phyloP scores from a whole-genome alignment of 805 yeast species.

The Babjeviella inositovora region DNA sequence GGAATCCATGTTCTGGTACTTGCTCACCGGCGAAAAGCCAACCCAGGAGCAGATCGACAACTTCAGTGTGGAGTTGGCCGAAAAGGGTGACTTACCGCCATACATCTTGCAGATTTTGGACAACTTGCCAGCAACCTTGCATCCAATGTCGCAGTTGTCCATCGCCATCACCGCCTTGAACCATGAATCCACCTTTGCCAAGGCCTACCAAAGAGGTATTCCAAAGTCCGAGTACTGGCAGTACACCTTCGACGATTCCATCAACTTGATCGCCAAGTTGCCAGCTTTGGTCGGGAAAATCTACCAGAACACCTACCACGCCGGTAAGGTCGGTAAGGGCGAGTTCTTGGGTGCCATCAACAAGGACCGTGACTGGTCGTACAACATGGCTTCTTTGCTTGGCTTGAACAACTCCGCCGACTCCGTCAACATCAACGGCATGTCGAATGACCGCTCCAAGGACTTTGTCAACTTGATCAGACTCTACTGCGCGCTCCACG shows the following conservation, averaged over 20 bases:
- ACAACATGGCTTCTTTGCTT: slow-evolving; percentile 48
- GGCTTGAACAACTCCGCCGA: slow-evolving; percentile 31
- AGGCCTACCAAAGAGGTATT: slow-evolving; percentile 56
- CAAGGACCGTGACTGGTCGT: slow-evolving; percentile 49
- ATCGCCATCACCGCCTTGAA: slow-evolving; percentile 64
- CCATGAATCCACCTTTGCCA: slow-evolving; percentile 55
- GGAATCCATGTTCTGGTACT: slow-evolving; percentile 64
- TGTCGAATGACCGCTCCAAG: slow-evolving; percentile 18
- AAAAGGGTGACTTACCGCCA: slow-evolving; percentile 47
- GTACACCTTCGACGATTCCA: slow-evolving; percentile 54
- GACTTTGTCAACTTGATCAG: slow-evolving; percentile 61
- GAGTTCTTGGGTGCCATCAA: slow-evolving; percentile 31
- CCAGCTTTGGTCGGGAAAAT: slow-evolving; percentile 66
- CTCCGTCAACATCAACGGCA: slow-evolving; percentile 12
- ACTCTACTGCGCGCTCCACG: slow-evolving; percentile 59
- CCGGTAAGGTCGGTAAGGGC: slow-evolving; percentile 35
- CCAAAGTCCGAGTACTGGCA: slow-evolving; percentile 64
- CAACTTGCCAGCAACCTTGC: slow-evolving; percentile 49
- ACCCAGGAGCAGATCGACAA: slow-evolving; percentile 37
- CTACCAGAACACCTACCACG: slow-evolving; percentile 41
- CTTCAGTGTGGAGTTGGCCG: slow-evolving; percentile 45
- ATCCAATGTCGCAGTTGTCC: slow-evolving; percentile 75
- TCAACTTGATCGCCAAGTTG: slow-evolving; percentile 55
- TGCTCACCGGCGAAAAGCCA: slow-evolving; percentile 63
- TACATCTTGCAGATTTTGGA: slow-evolving; percentile 45